These are phyloP conservation scores for Fusarium sp. DNA, from an alignment of 2,329 filamentous ascomycete species.

Conservation along the genomic window DNA sequence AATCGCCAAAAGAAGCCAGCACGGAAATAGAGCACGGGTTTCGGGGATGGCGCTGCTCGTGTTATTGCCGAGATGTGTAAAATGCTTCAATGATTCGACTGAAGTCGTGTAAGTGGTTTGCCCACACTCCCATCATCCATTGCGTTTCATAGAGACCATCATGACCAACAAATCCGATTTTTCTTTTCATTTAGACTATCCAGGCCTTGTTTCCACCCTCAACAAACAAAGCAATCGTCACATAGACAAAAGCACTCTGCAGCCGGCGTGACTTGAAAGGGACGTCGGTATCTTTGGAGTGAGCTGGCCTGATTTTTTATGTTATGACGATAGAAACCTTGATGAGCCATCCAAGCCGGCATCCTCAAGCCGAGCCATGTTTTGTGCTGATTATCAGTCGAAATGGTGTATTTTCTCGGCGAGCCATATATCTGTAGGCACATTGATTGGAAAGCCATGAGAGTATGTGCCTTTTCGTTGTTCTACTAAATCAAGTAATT, in stretches of 20 bases:
- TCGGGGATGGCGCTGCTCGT: conserved; percentile 29
- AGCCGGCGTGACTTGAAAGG: conserved; percentile 30
- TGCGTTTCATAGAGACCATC: background rate
- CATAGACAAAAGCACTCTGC: conserved; percentile 27
- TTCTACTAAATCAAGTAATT: too few species aligned
- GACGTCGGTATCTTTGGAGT: conserved; percentile 19
- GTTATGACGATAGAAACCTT: background rate
- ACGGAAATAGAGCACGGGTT: conserved; percentile 32
- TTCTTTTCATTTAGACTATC: conserved; percentile 3
- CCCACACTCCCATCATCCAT: conserved; percentile 20
- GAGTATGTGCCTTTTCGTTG: too few species aligned
- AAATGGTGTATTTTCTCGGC: background rate
- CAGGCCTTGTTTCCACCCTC: background rate
- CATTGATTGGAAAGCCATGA: too few species aligned
- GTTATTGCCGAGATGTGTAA: conserved; percentile 18
- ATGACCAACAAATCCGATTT: background rate
- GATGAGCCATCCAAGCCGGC: conserved; percentile 8
- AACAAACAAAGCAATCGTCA: background rate
- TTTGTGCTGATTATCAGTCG: background rate
- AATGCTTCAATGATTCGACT: conserved; percentile 18
- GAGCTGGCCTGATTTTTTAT: conserved; percentile 41
- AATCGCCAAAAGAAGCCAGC: conserved; percentile 28
- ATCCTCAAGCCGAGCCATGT: conserved; percentile 24
- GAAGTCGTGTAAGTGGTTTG: conserved; percentile 2
- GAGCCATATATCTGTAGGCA: too few species aligned